Base-by-base conservation (phyloP, 2,329 filamentous ascomycete species). In the Dactylellina cionopaga region DNA sequence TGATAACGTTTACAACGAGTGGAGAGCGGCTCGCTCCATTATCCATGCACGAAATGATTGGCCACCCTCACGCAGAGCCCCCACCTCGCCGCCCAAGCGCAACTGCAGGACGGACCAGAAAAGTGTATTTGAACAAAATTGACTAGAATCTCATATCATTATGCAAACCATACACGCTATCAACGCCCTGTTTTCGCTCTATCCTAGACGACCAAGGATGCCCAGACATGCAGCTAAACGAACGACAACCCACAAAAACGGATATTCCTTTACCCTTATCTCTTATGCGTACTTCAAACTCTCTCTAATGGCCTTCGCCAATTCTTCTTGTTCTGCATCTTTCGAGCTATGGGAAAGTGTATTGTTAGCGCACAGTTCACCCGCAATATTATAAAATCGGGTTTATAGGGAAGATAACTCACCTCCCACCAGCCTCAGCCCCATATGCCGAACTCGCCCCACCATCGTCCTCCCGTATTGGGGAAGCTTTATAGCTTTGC, bases 251-350 rank as follows among this genome's bases (percentile, higher is more conserved):
- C 9, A 31, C 17, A 64, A 60, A 25, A 7, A 17, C 9, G 1
- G 2, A 52, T 13, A 24, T 19, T 29, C 33, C 13, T 29, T 9
- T n/a, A 33, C 4, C 46, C 44, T 22, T 19, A 56, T 41, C 15
- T 44, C 46, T 51, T 47, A 63, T 9, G 6, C 22, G 41, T 54
- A 55, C 19, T 79, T 83, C 80, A 88, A 76, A 70, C 86, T 88
- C 80, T 85, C 82, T 76, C 85, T 83, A 78, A 88, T 81, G 1
- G 85, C 86, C 74, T 78, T 79, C 75, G 80, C 83, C 66, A 88
- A 75, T n/a, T 87, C 86, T 75, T 87, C 85, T 75, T n/a, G 63
- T 41, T 31, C 56, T 35, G 66, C 74, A 3, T 59, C 78, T 15
- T 77, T 79, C 0, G 78, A 80, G 74, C 80, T 82, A 3, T 78